Conservation (phyloP, 2,329 filamentous ascomycete species). For the Pseudopyrenochaeta lycopersici region DNA sequence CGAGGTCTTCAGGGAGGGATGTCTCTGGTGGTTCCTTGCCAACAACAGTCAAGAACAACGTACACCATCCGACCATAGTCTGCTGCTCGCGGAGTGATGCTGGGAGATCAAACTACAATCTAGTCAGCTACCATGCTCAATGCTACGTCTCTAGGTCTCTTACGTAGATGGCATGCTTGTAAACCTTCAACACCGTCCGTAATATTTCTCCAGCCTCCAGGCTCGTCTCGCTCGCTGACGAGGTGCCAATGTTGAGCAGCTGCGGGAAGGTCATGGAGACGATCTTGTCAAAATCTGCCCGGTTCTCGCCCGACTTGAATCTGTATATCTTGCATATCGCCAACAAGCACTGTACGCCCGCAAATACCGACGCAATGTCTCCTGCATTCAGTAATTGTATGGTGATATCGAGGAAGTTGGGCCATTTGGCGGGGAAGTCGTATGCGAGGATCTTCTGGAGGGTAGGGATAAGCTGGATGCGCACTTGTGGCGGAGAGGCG, state of each 20-base stretch:
- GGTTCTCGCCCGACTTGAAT: constrained; percentile 85
- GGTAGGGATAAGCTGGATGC: constrained; percentile 91
- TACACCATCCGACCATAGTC: constrained; percentile 93
- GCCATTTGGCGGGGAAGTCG: constrained; percentile 96
- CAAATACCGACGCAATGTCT: constrained; percentile 86
- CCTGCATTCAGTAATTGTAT: constrained; percentile 87
- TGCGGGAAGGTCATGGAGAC: constrained; percentile 90
- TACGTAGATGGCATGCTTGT: constrained; percentile 98
- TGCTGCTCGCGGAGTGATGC: constrained; percentile 79
- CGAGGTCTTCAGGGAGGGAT: constrained; percentile 79
- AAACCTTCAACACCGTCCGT: constrained; percentile 92
- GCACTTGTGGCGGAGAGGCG: constrained; percentile 79
- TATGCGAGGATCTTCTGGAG: constrained; percentile 95
- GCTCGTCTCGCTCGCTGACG: constrained; percentile 88
- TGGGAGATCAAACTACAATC: constrained; percentile 81
- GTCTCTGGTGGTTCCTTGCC: constrained; percentile 82
- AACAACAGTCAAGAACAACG: constrained; percentile 89
- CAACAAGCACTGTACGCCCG: constrained; percentile 90
- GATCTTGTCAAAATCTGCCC: constrained; percentile 92
- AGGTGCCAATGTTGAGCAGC: constrained; percentile 84
- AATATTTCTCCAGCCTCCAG: constrained; percentile 97
- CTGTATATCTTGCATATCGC: constrained; percentile 95
- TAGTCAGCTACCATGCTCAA: constrained; percentile 31
- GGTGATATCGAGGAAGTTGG: constrained; percentile 91
- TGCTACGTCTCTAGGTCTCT: constrained; percentile 45